Evolutionary conservation across 495 filamentous ascomycete species (phyloP).

Genomic region (Xylaria bambusicola): DNA sequence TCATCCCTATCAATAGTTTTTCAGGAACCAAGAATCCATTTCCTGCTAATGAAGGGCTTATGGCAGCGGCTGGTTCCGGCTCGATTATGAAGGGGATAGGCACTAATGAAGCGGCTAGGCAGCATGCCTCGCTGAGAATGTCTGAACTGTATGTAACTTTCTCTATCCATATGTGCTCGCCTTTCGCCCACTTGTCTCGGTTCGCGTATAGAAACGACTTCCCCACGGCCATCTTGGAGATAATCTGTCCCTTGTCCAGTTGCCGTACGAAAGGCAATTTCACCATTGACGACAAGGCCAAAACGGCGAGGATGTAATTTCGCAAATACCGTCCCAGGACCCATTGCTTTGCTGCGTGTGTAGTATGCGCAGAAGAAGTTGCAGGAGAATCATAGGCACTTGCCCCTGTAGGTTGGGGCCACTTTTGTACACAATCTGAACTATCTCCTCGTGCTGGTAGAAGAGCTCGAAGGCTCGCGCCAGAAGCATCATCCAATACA

Average conservation of each 20-base stretch:
- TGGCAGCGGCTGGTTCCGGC: background rate
- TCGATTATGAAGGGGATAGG: background rate
- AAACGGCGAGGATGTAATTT: background rate
- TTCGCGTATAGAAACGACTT: slow-evolving; percentile 8
- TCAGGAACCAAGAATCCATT: too few species aligned
- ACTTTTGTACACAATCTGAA: background rate
- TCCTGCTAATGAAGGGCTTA: too few species aligned
- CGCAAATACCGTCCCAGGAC: slow-evolving; percentile 12
- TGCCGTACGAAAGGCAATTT: slow-evolving; percentile 6
- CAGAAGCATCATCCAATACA: slow-evolving; percentile 8
- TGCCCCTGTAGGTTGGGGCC: background rate
- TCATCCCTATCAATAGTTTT: too few species aligned
- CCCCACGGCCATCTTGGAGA: background rate
- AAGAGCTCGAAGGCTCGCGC: background rate
- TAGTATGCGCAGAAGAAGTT: background rate
- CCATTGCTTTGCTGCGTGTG: background rate
- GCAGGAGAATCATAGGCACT: slow-evolving; percentile 6
- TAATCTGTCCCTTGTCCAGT: background rate
- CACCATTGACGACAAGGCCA: slow-evolving; percentile 1
- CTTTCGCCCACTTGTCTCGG: background rate
- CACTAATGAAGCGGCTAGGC: slow-evolving; percentile 36
- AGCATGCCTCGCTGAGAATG: slow-evolving; percentile 36
- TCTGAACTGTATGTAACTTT: slow-evolving; percentile 41
- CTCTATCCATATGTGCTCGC: slow-evolving; percentile 41
- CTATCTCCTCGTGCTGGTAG: background rate